These are phyloP conservation scores for Coemansia sp. DNA, from an alignment of 192 early-diverging fungal species.

Conservation along the genomic window DNA sequence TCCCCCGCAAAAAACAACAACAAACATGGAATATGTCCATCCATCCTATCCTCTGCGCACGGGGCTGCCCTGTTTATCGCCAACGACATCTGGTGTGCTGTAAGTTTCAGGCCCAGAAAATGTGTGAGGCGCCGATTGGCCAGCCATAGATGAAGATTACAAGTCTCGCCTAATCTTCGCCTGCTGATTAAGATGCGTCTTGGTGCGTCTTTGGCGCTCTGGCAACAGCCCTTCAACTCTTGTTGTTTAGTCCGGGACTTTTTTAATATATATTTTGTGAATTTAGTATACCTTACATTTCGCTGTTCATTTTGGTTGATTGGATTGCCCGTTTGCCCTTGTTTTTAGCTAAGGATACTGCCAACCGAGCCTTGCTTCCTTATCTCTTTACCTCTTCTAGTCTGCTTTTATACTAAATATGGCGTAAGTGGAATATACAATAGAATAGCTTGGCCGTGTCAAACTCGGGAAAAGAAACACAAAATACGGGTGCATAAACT, in stretches of 20 bases:
- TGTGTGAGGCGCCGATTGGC: not conserved
- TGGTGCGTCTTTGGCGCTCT: too few species aligned
- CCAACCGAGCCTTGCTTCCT: not conserved
- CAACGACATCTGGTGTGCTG: not conserved
- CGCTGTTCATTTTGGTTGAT: not conserved
- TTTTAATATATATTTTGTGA: not conserved
- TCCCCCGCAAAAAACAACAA: not conserved
- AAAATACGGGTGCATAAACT: too few species aligned
- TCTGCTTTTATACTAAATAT: conserved; percentile 3
- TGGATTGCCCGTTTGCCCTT: too few species aligned
- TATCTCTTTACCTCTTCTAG: not conserved
- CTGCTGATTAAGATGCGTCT: not conserved
- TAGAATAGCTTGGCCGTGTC: not conserved
- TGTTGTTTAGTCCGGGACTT: too few species aligned
- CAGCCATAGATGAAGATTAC: not conserved
- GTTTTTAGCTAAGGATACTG: too few species aligned
- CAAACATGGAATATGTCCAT: not conserved
- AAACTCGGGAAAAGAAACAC: too few species aligned
- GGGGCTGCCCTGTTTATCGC: not conserved
- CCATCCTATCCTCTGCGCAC: not conserved
- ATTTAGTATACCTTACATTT: not conserved
- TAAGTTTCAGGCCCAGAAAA: not conserved
- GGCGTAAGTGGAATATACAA: conserved; percentile 11
- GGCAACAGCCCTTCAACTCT: not conserved
- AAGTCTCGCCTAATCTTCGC: not conserved